These are phyloP conservation scores for Ceratobasidium sp. DNA, from an alignment of 1,284 basidiomycete species.

Conservation along the genomic window DNA sequence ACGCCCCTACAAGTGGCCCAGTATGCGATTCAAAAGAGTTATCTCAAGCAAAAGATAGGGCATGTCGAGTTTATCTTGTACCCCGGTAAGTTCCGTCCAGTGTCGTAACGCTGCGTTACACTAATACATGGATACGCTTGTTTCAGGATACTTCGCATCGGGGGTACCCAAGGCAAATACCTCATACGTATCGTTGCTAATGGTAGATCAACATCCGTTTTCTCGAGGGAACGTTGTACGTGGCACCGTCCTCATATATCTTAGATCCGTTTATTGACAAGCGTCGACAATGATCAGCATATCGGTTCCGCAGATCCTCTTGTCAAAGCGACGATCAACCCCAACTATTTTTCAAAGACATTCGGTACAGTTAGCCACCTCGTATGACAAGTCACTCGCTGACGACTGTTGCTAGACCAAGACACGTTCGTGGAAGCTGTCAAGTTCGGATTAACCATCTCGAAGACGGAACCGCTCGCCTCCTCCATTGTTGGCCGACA, in stretches of 20 bases:
- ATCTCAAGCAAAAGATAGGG: conserved; percentile 48
- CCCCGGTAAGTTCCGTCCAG: conserved; percentile 13
- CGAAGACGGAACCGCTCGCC: conserved; percentile 45
- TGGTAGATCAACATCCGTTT: conserved; percentile 58
- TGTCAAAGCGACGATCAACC: conserved; percentile 5
- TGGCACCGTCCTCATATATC: too few relatives aligned
- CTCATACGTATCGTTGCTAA: conserved; percentile 54
- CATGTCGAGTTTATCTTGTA: conserved; percentile 52
- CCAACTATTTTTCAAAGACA: conserved; percentile 23
- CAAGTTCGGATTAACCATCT: conserved; percentile 53
- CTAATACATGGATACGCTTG: background rate
- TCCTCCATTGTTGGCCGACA: conserved; percentile 38
- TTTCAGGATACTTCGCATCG: conserved; percentile 36
- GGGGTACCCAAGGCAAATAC: conserved; percentile 50
- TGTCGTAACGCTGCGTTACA: background rate
- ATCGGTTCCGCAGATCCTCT: conserved; percentile 37
- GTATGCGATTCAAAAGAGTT: conserved; percentile 31
- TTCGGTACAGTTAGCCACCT: background rate
- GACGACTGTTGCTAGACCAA: conserved; percentile 51
- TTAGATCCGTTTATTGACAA: background rate
- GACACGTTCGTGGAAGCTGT: conserved; percentile 56
- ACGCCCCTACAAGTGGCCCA: conserved; percentile 16
- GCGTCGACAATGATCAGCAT: background rate
- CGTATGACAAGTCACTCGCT: background rate
- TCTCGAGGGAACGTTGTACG: conserved; percentile 49